phyloP scores from a whole-genome alignment of 805 yeast genomes.

The Saccharomycopsis sp. region DNA sequence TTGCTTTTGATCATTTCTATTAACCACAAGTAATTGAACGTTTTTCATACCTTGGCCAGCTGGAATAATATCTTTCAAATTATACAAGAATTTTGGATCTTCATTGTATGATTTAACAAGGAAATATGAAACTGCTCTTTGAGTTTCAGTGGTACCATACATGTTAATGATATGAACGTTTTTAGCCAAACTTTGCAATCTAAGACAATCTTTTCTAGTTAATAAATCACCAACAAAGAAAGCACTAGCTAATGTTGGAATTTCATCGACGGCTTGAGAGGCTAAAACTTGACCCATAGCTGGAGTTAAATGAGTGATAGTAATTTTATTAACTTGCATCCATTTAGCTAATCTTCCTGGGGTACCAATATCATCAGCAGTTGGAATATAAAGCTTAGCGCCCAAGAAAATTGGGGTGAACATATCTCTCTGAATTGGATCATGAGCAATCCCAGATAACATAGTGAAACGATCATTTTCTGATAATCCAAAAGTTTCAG shows the following conservation, averaged over 20 bases:
- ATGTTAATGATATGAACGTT: slow-evolving; percentile 89
- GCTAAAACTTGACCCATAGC: slow-evolving; percentile 98
- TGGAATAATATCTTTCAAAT: slow-evolving; percentile 92
- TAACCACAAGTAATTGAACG: slow-evolving; percentile 90
- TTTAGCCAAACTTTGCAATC: slow-evolving; percentile 86
- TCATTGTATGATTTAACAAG: slow-evolving; percentile 69
- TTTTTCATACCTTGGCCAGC: slow-evolving; percentile 98
- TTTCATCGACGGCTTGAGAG: slow-evolving; percentile 87
- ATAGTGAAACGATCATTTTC: slow-evolving; percentile 87
- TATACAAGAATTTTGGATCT: slow-evolving; percentile 68
- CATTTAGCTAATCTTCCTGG: slow-evolving; percentile 97
- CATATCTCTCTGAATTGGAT: slow-evolving; percentile 98
- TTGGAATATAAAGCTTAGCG: slow-evolving; percentile 87
- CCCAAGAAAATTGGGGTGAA: slow-evolving; percentile 96
- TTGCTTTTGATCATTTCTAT: slow-evolving; percentile 79
- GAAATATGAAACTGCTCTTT: slow-evolving; percentile 92
- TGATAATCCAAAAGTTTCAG: slow-evolving; percentile 70
- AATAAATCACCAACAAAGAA: slow-evolving; percentile 97
- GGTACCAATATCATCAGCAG: slow-evolving; percentile 96
- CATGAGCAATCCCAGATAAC: slow-evolving; percentile 98
- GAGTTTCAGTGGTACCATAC: slow-evolving; percentile 99
- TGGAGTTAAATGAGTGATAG: slow-evolving; percentile 96
- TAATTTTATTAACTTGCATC: slow-evolving; percentile 88
- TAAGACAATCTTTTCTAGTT: slow-evolving; percentile 93
- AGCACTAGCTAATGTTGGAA: slow-evolving; percentile 87